Evolutionary conservation across 805 yeast species (phyloP).

Genomic region (Lachancea kluyveri): DNA sequence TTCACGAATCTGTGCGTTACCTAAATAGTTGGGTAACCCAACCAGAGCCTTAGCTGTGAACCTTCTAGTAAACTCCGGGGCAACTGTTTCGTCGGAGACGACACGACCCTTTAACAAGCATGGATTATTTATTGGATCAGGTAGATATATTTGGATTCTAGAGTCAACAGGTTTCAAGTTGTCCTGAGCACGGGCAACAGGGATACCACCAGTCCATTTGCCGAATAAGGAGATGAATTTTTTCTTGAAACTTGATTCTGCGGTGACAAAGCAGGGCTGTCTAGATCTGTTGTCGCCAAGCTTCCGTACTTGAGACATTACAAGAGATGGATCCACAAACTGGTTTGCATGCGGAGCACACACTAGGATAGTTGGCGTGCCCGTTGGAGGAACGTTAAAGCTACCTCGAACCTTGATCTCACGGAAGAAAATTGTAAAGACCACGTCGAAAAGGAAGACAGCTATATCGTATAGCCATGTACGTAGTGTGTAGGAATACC

Average conservation of each 20-base stretch:
- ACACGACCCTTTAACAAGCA: conserved; percentile 50
- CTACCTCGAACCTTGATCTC: conserved; percentile 69
- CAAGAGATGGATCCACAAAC: conserved; percentile 73
- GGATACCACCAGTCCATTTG: conserved; percentile 68
- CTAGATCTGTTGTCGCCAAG: conserved; percentile 44
- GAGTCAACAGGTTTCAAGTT: conserved; percentile 55
- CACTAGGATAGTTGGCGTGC: conserved; percentile 60
- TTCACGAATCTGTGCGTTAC: conserved; percentile 64
- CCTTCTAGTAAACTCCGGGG: conserved; percentile 58
- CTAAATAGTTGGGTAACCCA: conserved; percentile 72
- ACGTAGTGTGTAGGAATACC: conserved; percentile 16
- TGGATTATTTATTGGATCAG: conserved; percentile 42
- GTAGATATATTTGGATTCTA: conserved; percentile 53
- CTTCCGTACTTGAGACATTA: conserved; percentile 67
- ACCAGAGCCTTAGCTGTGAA: conserved; percentile 59
- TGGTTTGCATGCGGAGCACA: conserved; percentile 87
- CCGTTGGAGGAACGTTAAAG: conserved; percentile 25
- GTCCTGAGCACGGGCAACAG: conserved; percentile 90
- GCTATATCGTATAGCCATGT: conserved; percentile 28
- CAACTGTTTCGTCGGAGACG: conserved; percentile 17
- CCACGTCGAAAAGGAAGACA: conserved; percentile 22
- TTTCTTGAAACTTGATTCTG: conserved; percentile 63
- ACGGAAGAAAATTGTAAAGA: conserved; percentile 50
- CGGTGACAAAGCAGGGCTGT: conserved; percentile 72
- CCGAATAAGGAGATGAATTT: conserved; percentile 72